These are phyloP conservation scores for Lentinus brumalis DNA, from an alignment of 768 basidiomycete species.

Conservation along the genomic window DNA sequence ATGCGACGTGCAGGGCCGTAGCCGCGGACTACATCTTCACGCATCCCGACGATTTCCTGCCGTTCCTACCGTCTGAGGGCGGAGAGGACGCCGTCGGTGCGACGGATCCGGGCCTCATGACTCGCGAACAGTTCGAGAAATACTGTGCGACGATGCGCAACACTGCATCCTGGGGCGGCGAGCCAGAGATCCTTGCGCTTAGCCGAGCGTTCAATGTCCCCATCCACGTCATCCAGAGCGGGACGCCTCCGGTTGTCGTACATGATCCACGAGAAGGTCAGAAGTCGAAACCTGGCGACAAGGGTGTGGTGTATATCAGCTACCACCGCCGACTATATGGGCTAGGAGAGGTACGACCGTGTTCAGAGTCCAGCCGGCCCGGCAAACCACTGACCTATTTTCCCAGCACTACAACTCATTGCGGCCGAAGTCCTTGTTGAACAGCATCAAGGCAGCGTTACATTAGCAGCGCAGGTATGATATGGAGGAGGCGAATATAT, in stretches of 20 bases:
- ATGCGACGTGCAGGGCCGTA: slow-evolving; percentile 58
- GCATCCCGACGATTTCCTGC: slow-evolving; percentile 89
- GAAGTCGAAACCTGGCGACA: slow-evolving; percentile 36
- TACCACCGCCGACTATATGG: slow-evolving; percentile 96
- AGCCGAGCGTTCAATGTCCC: slow-evolving; percentile 79
- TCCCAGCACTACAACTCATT: slow-evolving; percentile 87
- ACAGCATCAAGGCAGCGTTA: slow-evolving; percentile 24
- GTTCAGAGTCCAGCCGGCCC: neutral
- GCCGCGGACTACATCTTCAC: slow-evolving; percentile 81
- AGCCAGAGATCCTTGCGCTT: slow-evolving; percentile 93
- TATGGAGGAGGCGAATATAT: neutral
- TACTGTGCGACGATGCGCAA: slow-evolving; percentile 81
- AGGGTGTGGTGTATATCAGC: slow-evolving; percentile 66
- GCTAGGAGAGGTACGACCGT: slow-evolving; percentile 79
- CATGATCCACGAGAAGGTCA: slow-evolving; percentile 60
- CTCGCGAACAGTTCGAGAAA: slow-evolving; percentile 55
- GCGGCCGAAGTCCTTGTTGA: slow-evolving; percentile 47
- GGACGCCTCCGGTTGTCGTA: slow-evolving; percentile 78
- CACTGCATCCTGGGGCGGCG: slow-evolving; percentile 95
- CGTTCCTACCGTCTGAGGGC: slow-evolving; percentile 79
- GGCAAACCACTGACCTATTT: slow-evolving; percentile 5
- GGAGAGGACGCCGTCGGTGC: slow-evolving; percentile 72
- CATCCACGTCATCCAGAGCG: slow-evolving; percentile 89
- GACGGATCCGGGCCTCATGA: slow-evolving; percentile 72
- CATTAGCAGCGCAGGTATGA: neutral